phyloP scores from a whole-genome alignment of 768 basidiomycete genomes.

The Suillus bovinus region DNA sequence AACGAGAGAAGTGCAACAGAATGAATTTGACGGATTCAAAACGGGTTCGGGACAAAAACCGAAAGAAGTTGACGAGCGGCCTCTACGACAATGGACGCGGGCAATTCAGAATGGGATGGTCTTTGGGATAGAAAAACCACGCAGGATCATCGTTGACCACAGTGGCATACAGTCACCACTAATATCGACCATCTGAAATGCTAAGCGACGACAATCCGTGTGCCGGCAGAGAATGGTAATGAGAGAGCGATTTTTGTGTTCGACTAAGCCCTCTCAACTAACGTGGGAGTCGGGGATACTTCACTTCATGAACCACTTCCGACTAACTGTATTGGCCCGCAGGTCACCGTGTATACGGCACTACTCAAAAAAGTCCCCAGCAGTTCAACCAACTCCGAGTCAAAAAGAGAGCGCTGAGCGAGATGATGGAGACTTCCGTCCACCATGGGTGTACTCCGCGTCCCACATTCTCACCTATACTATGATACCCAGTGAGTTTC shows the following conservation, averaged over 20 bases:
- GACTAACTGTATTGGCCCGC: slow-evolving; percentile 6
- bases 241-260: too few relatives aligned
- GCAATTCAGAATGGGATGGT: not conserved
- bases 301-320: slow-evolving; percentile 2
- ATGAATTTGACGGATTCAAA: not conserved
- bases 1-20: not conserved
- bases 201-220: too few relatives aligned
- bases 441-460: slow-evolving; percentile 59
- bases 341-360: not conserved
- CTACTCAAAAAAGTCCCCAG: not conserved
- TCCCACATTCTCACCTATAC: slow-evolving; percentile 53
- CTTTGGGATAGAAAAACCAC: not conserved
- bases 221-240: too few relatives aligned
- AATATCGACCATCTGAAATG: not conserved
- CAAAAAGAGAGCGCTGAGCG: not conserved
- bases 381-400: not conserved
- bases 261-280: too few relatives aligned
- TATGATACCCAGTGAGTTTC: slow-evolving; percentile 52
- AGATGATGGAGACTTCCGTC: slow-evolving; percentile 49
- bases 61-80: not conserved
- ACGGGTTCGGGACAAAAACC: not conserved
- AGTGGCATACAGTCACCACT: not conserved
- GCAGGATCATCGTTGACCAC: not conserved
- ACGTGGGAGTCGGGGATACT: too few relatives aligned
- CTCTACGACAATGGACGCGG: not conserved